Conservation (phyloP, 2,329 filamentous ascomycete genomes). For the Exophiala spinifera region DNA sequence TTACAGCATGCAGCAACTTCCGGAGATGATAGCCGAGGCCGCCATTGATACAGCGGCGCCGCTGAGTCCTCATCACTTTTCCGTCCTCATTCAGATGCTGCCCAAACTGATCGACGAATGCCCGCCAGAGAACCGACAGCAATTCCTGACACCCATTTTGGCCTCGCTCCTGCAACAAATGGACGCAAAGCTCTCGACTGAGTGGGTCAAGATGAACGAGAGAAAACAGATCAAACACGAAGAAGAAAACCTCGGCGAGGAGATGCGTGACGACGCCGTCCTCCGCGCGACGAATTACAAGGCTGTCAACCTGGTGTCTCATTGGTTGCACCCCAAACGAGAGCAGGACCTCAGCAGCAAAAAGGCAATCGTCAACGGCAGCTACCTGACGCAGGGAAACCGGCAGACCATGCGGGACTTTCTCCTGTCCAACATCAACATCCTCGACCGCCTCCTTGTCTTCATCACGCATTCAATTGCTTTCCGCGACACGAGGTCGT, state of each 20-base stretch:
- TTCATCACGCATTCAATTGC: slow-evolving; percentile 89
- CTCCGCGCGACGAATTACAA: slow-evolving; percentile 88
- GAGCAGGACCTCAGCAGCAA: slow-evolving; percentile 49
- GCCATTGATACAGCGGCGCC: slow-evolving; percentile 78
- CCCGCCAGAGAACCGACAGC: slow-evolving; percentile 69
- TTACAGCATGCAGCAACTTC: slow-evolving; percentile 83
- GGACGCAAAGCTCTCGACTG: slow-evolving; percentile 78
- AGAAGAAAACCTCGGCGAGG: slow-evolving; percentile 78
- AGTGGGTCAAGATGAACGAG: slow-evolving; percentile 76
- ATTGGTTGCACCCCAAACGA: slow-evolving; percentile 73
- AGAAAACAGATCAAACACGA: slow-evolving; percentile 55
- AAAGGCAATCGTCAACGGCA: slow-evolving; percentile 27
- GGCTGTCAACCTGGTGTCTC: slow-evolving; percentile 85
- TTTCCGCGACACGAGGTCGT: slow-evolving; percentile 86
- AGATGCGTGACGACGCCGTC: slow-evolving; percentile 98
- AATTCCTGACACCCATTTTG: slow-evolving; percentile 82
- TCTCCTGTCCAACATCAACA: slow-evolving; percentile 70
- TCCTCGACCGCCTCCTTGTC: slow-evolving; percentile 83
- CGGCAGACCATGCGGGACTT: slow-evolving; percentile 65
- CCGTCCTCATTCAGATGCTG: slow-evolving; percentile 85
- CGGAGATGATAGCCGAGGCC: slow-evolving; percentile 76
- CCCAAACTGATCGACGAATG: slow-evolving; percentile 90
- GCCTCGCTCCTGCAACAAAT: slow-evolving; percentile 79
- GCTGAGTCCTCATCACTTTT: slow-evolving; percentile 88
- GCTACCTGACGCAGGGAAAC: slow-evolving; percentile 32